These are phyloP conservation scores for Neophaeococcomyces aloes DNA, from an alignment of 2,329 filamentous ascomycete species.

Conservation along the genomic window DNA sequence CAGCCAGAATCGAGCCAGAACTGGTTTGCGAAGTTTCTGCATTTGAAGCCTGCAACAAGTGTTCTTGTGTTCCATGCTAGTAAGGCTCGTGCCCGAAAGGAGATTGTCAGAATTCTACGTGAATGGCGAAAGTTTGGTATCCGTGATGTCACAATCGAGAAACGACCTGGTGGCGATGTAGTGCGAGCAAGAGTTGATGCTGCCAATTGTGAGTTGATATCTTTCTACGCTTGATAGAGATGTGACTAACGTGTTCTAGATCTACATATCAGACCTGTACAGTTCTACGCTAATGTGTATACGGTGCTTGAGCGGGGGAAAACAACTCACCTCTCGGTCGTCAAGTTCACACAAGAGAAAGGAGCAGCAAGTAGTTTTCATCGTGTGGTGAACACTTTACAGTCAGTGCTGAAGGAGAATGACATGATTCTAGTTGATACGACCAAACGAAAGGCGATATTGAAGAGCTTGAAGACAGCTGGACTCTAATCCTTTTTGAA, in stretches of 20 bases:
- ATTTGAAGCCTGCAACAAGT: constrained; percentile 70
- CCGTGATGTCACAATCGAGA: constrained; percentile 66
- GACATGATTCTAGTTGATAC: constrained; percentile 59
- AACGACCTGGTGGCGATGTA: constrained; percentile 66
- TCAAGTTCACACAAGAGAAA: constrained; percentile 77
- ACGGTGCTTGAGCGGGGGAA: constrained; percentile 78
- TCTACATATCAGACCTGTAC: constrained; percentile 74
- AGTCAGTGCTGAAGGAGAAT: constrained; percentile 55
- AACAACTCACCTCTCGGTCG: constrained; percentile 64
- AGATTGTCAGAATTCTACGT: constrained; percentile 62
- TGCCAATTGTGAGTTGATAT: constrained; percentile 58
- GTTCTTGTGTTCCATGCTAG: constrained; percentile 66
- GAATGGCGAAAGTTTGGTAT: constrained; percentile 80
- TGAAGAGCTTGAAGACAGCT: constrained; percentile 20
- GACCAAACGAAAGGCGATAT: constrained; percentile 59
- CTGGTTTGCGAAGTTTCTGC: constrained; percentile 82
- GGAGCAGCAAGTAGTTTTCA: constrained; percentile 88
- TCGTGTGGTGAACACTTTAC: constrained; percentile 67
- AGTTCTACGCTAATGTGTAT: constrained; percentile 78
- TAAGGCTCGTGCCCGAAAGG: constrained; percentile 63
- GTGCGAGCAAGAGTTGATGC: constrained; percentile 55
- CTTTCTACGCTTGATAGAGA: constrained; percentile 6
- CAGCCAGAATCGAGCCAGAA: constrained; percentile 52
- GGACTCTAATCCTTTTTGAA: constrained; percentile 13
- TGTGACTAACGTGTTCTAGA: constrained; percentile 39